phyloP scores from a whole-genome alignment of 2,329 filamentous ascomycete species.

The Colletotrichum gloeosporioides region DNA sequence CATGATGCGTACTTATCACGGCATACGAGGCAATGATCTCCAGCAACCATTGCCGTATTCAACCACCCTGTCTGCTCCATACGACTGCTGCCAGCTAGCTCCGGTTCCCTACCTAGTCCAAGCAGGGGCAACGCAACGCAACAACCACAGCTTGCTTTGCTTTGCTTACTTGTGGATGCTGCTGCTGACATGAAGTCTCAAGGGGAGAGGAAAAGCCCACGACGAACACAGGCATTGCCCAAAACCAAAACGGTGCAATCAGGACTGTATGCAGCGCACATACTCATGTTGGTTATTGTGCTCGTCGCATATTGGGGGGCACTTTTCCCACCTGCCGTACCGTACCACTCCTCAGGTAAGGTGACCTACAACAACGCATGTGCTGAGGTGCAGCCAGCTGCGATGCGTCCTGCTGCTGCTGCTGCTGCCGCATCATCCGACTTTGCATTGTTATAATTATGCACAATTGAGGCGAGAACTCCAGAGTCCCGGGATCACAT shows the following conservation, averaged over 20 bases:
- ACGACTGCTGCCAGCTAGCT: background rate
- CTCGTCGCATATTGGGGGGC: background rate
- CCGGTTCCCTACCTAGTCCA: background rate
- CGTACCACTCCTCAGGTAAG: background rate
- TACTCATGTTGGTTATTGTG: background rate
- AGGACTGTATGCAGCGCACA: background rate
- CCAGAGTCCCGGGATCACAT: background rate
- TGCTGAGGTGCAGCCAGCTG: background rate
- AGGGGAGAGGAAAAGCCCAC: background rate
- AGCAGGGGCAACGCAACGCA: background rate
- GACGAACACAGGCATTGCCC: background rate
- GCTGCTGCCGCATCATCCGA: background rate
- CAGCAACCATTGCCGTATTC: background rate
- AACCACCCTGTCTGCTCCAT: background rate
- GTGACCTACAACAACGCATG: background rate
- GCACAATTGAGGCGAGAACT: background rate
- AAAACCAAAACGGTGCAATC: background rate
- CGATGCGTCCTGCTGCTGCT: background rate
- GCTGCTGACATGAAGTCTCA: background rate
- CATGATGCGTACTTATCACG: background rate
- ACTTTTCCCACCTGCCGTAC: background rate
- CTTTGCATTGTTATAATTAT: background rate
- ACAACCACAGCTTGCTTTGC: background rate
- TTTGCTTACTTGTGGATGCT: background rate
- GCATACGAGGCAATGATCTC: conserved; percentile 1